These are phyloP conservation scores for Phellinidium pouzarii DNA, from an alignment of 1,284 basidiomycete species.

Conservation along the genomic window DNA sequence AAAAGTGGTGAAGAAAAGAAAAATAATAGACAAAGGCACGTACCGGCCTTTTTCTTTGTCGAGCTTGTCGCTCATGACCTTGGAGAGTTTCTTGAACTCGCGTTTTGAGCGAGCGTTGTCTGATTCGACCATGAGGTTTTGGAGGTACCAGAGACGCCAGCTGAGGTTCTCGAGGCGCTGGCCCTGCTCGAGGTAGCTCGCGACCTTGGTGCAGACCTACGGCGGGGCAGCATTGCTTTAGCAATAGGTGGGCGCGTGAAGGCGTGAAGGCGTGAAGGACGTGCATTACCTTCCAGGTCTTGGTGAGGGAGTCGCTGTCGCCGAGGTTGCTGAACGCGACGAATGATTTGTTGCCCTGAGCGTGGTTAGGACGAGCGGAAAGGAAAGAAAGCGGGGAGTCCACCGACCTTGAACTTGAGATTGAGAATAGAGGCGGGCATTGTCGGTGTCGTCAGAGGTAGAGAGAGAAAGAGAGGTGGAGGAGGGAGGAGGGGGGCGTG, in stretches of 20 bases:
- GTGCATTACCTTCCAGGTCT: constrained; percentile 70
- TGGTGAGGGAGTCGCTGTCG: constrained; percentile 74
- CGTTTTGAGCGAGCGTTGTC: constrained; percentile 81
- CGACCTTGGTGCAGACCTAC: constrained; percentile 79
- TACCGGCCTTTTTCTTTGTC: constrained; percentile 83
- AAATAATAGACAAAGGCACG: too few relatives aligned
- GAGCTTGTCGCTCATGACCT: constrained; percentile 78
- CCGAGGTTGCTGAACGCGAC: constrained; percentile 80
- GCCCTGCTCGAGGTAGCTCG: constrained; percentile 79
- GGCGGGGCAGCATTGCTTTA: not conserved
- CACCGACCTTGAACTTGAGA: constrained; percentile 72
- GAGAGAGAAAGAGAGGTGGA: not conserved
- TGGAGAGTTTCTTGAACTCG: constrained; percentile 79
- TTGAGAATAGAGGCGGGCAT: constrained; percentile 62
- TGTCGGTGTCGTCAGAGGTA: not conserved
- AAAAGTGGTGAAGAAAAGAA: too few relatives aligned
- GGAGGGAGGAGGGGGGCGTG: not conserved
- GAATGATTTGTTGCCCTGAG: constrained; percentile 84
- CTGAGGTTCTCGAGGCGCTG: constrained; percentile 81
- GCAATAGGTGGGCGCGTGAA: not conserved
- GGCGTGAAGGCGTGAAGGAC: not conserved
- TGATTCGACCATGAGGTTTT: constrained; percentile 79
- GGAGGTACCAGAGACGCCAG: constrained; percentile 83
- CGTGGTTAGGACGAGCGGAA: not conserved
- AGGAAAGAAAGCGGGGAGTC: not conserved